These are phyloP conservation scores for Eucalyptus curtisii DNA, from an alignment of 345 rosid species.

Conservation along the genomic window DNA sequence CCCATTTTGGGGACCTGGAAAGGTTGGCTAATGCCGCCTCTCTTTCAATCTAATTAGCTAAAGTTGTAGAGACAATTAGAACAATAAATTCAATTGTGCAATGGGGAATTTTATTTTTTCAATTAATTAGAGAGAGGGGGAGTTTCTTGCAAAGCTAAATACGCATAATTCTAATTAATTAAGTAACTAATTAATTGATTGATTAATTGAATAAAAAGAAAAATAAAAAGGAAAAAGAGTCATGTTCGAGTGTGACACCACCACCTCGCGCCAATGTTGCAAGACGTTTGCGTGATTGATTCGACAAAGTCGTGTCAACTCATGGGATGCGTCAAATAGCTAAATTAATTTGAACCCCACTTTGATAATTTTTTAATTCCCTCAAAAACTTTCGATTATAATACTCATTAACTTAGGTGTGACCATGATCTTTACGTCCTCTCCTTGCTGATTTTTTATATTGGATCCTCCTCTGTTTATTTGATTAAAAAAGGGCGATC, in stretches of 20 bases:
- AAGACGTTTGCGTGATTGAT: neutral
- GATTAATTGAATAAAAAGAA: neutral
- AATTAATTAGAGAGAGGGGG: neutral
- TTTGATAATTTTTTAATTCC: neutral
- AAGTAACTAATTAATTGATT: neutral
- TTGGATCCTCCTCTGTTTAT: neutral
- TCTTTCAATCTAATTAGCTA: neutral
- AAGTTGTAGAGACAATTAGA: neutral
- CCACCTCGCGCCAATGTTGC: neutral
- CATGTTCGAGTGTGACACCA: neutral
- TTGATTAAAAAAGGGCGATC: neutral
- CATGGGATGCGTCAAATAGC: neutral
- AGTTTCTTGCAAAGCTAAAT: neutral
- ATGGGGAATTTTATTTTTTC: neutral
- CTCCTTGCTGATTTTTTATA: neutral
- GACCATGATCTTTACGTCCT: neutral
- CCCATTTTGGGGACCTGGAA: neutral
- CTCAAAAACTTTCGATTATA: neutral
- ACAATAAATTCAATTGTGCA: neutral
- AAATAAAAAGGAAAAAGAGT: neutral
- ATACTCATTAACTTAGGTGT: neutral
- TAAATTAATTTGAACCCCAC: neutral
- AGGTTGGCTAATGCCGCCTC: neutral
- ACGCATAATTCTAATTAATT: neutral
- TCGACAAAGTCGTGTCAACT: neutral